phyloP scores from a whole-genome alignment of 306 rosid species.

The Pyrus bretschneideri region DNA sequence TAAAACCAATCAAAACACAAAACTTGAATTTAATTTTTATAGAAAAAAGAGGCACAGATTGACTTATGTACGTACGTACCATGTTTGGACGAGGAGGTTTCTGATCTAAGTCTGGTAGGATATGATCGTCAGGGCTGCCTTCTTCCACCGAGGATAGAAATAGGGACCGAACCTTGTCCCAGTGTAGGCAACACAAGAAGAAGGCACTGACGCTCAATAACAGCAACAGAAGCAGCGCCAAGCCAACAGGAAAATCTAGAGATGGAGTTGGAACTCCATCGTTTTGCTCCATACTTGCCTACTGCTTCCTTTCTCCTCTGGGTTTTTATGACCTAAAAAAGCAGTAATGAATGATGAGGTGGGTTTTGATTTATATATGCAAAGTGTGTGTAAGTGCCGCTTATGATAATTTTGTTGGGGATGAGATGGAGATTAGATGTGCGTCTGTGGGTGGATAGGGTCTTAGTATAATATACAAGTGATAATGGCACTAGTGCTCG shows the following conservation, averaged over 20 bases:
- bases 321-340: neutral
- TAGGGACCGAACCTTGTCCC: constrained; percentile 44
- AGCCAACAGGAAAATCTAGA: constrained; percentile 53
- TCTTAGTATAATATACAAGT: neutral
- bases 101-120: constrained; percentile 2
- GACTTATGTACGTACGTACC: constrained; percentile 17
- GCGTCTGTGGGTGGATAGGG: neutral
- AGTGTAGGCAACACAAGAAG: constrained; percentile 55
- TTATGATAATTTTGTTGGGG: neutral
- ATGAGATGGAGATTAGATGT: neutral
- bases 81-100: constrained; percentile 29
- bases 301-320: constrained; percentile 1
- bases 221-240: constrained; percentile 46
- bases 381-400: neutral
- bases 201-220: constrained; percentile 30
- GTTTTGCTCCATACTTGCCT: neutral
- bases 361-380: neutral
- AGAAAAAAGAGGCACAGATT: too few species aligned
- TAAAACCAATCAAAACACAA: neutral
- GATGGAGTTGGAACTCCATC: constrained; percentile 1
- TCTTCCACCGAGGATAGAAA: constrained; percentile 5
- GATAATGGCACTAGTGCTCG: constrained; percentile 1
- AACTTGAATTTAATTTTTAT: too few species aligned
- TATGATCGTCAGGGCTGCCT: constrained; percentile 7
- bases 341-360: neutral